Percentiles rank a stretch among this genome's conserved stretches.
phyloP scores from a whole-genome alignment of 2,329 filamentous ascomycete genomes.

The Zasmidium angulare region DNA sequence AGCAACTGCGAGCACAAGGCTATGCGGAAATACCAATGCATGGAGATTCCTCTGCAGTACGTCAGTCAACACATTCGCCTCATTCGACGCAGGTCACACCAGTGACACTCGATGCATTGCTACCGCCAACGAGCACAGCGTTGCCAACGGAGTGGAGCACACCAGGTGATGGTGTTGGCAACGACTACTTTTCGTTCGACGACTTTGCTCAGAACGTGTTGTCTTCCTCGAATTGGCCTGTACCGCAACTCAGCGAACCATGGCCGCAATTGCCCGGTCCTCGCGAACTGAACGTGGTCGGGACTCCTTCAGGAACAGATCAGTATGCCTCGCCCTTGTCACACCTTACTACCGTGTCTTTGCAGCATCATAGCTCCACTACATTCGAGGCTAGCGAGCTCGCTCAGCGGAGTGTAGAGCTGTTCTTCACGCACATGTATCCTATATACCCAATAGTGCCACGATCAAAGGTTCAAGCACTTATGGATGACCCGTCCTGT shows the following conservation, averaged over 20 bases:
- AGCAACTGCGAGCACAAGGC: conserved; percentile 10
- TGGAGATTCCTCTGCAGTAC: background rate
- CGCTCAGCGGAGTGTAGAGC: conserved; percentile 7
- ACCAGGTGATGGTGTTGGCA: background rate
- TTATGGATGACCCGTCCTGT: conserved; percentile 1
- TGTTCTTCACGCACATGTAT: conserved; percentile 21
- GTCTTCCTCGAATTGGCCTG: background rate
- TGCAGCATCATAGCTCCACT: background rate
- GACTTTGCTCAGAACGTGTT: conserved; percentile 19
- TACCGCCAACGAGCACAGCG: background rate
- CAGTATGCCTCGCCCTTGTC: background rate
- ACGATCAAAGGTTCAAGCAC: background rate
- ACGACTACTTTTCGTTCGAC: conserved; percentile 18
- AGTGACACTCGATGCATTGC: background rate
- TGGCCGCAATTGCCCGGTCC: background rate
- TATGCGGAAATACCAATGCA: background rate
- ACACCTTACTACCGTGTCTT: background rate
- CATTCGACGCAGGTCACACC: background rate
- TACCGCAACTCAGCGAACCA: background rate
- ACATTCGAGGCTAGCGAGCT: conserved; percentile 3
- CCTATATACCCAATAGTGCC: conserved; percentile 16
- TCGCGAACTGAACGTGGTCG: background rate
- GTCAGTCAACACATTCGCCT: background rate
- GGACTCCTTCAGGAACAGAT: background rate
- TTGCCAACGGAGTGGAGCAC: background rate